Conservation (phyloP, 345 rosid genomes). For the Salix caprea region DNA sequence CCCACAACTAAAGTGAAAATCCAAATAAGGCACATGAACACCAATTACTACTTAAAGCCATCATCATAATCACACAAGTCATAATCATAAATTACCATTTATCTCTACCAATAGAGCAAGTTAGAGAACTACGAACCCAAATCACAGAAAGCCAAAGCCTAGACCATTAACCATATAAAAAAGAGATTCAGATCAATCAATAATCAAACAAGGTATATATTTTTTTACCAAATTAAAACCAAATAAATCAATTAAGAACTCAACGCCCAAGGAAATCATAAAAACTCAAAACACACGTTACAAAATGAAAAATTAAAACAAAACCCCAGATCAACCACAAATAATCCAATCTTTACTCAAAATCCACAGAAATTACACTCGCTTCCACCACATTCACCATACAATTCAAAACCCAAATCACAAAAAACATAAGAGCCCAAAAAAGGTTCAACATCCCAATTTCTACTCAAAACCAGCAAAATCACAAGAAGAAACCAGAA, state of each 20-base stretch:
- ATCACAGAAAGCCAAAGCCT: not conserved
- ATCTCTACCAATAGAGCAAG: not conserved
- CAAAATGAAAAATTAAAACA: not conserved
- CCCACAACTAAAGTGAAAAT: not conserved
- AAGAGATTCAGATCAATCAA: not conserved
- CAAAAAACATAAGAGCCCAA: not conserved
- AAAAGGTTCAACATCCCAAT: too few relatives aligned
- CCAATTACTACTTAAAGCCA: not conserved
- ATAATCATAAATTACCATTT: not conserved
- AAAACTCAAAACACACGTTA: not conserved
- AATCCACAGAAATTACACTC: not conserved
- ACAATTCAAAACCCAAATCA: not conserved
- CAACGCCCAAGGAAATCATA: not conserved
- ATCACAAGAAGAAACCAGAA: too few relatives aligned
- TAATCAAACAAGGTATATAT: not conserved
- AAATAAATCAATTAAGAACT: not conserved
- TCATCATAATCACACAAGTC: not conserved
- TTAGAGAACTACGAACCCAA: not conserved
- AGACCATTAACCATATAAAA: not conserved
- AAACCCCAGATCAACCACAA: not conserved
- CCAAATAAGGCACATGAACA: not conserved
- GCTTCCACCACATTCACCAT: not conserved
- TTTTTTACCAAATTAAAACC: not conserved
- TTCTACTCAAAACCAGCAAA: too few relatives aligned
- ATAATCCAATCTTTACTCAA: not conserved